A percentile compares a stretch with the other conserved stretches of the same genome.
phyloP scores from a whole-genome alignment of 1,284 basidiomycete species.

The Trichosporon asahii region DNA sequence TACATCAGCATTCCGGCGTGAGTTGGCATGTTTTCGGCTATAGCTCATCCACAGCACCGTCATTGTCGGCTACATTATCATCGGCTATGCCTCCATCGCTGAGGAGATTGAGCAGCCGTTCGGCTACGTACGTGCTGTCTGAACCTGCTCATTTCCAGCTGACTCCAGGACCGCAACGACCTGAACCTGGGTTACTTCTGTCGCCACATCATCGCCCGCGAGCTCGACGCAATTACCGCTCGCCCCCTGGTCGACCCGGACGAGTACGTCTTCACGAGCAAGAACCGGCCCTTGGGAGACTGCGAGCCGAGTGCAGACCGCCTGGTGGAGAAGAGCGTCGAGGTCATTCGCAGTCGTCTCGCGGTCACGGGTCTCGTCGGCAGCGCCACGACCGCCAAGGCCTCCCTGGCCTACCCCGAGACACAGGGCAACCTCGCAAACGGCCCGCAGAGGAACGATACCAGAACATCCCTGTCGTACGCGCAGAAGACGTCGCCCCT shows the following conservation, averaged over 20 bases:
- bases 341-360: conserved; percentile 16
- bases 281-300: conserved; percentile 30
- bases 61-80: conserved; percentile 40
- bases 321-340: neutral
- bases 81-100: conserved; percentile 47
- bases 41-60: conserved; percentile 14
- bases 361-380: neutral
- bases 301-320: conserved; percentile 13
- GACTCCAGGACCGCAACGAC: neutral
- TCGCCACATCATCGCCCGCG: conserved; percentile 46
- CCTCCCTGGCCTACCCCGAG: neutral
- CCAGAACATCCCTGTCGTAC: neutral
- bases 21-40: conserved; percentile 5
- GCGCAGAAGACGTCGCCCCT: neutral
- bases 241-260: conserved; percentile 34
- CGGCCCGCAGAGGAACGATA: neutral
- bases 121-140: conserved; percentile 33
- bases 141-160: neutral
- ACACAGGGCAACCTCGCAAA: neutral
- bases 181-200: conserved; percentile 48
- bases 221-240: conserved; percentile 47
- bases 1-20: conserved; percentile 65
- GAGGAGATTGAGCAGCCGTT: conserved; percentile 50
- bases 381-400: neutral
- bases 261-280: conserved; percentile 37